These are phyloP conservation scores for Yamadazyma ubonensis DNA, from an alignment of 805 yeast genomes.

Conservation along the genomic window DNA sequence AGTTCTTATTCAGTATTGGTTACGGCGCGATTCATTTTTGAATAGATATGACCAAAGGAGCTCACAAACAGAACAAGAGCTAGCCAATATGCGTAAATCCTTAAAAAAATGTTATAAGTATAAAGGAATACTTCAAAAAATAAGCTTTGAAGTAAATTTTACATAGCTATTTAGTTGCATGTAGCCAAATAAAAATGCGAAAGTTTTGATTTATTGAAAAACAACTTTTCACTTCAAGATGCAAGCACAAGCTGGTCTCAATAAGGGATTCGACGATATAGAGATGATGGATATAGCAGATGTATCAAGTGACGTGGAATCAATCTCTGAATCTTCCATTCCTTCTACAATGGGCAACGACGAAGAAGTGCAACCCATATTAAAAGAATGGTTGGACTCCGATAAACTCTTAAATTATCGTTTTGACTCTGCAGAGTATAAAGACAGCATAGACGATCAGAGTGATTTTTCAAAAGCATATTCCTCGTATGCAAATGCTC, in stretches of 20 bases:
- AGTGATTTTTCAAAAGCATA: constrained; percentile 43
- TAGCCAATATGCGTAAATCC: constrained; percentile 9
- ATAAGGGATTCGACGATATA: constrained; percentile 33
- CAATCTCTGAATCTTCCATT: constrained; percentile 19
- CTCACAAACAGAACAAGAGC: constrained; percentile 5
- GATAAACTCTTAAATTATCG: constrained; percentile 36
- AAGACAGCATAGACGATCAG: constrained; percentile 31
- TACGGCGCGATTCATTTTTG: constrained; percentile 12
- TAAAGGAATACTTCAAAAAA: constrained; percentile 14
- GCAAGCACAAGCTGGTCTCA: constrained; percentile 3
- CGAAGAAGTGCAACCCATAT: constrained; percentile 25
- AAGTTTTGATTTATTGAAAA: background rate
- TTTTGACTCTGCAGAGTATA: constrained; percentile 42
- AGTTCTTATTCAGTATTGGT: constrained; percentile 18
- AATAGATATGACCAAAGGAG: constrained; percentile 4
- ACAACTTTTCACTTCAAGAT: background rate
- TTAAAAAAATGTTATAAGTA: constrained; percentile 17
- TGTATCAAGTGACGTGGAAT: constrained; percentile 28
- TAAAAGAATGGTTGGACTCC: constrained; percentile 49
- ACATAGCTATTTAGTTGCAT: too few species aligned
- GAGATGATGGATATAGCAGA: constrained; percentile 47
- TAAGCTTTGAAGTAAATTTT: constrained; percentile 14
- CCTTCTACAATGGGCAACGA: constrained; percentile 12
- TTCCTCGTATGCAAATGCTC: constrained; percentile 45
- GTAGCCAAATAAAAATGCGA: constrained; percentile 2